Percentiles rank a stretch among this genome's conserved stretches.
These are phyloP conservation scores for Blastobotrys persicus DNA, from an alignment of 1,139 yeast species.

Conservation along the genomic window DNA sequence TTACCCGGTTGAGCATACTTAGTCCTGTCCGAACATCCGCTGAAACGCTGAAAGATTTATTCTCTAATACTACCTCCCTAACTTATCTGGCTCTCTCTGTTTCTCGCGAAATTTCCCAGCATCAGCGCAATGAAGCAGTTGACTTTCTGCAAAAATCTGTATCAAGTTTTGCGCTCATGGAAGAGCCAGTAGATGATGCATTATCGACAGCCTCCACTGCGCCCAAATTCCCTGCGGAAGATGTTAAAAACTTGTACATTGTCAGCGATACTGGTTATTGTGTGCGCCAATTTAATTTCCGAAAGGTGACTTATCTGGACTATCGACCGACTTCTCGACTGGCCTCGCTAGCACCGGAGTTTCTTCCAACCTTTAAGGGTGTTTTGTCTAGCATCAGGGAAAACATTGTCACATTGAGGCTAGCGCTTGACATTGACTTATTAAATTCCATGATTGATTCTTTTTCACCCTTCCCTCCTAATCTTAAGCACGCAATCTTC, in stretches of 20 bases:
- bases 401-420: neutral
- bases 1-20: neutral
- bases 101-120: neutral
- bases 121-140: neutral
- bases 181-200: neutral
- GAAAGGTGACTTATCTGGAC: neutral
- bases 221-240: neutral
- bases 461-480: slow-evolving; percentile 1
- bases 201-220: neutral
- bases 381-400: neutral
- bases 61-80: neutral
- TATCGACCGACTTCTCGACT: neutral
- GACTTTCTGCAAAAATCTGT: neutral
- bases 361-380: neutral
- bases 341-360: neutral
- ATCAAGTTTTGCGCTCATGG: neutral
- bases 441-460: neutral
- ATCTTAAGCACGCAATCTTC: neutral
- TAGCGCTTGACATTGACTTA: neutral
- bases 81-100: neutral
- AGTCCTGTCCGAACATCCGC: neutral
- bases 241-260: slow-evolving; percentile 1
- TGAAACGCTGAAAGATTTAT: neutral
- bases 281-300: neutral
- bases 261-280: neutral